A percentile compares a stretch with the other conserved stretches of the same genome.
These are phyloP conservation scores for Cryptococcus hybrid DNA, from an alignment of 1,284 basidiomycete species.

Conservation along the genomic window DNA sequence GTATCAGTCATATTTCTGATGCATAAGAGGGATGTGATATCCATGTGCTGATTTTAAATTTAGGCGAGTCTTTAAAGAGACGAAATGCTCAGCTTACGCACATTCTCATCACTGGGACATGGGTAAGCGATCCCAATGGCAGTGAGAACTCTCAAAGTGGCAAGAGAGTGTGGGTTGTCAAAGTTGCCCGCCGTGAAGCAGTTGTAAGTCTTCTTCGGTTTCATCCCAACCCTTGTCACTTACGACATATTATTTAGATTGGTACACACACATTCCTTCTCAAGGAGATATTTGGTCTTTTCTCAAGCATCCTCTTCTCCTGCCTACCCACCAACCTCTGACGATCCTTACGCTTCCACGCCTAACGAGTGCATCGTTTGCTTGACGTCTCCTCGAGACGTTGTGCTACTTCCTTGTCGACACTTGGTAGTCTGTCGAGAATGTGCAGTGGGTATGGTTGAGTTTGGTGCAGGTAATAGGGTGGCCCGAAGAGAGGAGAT, in stretches of 20 bases:
- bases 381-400: slow-evolving; percentile 77
- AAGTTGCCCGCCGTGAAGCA: slow-evolving; percentile 83
- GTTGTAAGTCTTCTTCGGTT: slow-evolving; percentile 43
- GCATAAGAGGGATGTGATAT: background rate
- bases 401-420: slow-evolving; percentile 82
- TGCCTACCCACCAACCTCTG: slow-evolving; percentile 54
- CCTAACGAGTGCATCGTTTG: slow-evolving; percentile 86
- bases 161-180: slow-evolving; percentile 72
- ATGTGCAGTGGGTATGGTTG: slow-evolving; percentile 89
- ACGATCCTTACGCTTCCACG: slow-evolving; percentile 64
- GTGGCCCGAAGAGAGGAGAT: slow-evolving; percentile 60
- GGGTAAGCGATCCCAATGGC: slow-evolving; percentile 44
- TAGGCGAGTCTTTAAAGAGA: slow-evolving; percentile 54
- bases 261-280: slow-evolving; percentile 85
- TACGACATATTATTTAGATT: slow-evolving; percentile 54
- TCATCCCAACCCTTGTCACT: background rate
- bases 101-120: slow-evolving; percentile 74
- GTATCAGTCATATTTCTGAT: slow-evolving; percentile 27
- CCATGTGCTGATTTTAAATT: background rate
- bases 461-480: slow-evolving; percentile 84
- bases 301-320: slow-evolving; percentile 53
- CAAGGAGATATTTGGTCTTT: slow-evolving; percentile 86
- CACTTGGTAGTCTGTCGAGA: slow-evolving; percentile 90
- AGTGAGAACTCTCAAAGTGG: slow-evolving; percentile 37
- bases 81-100: slow-evolving; percentile 83